Conservation (phyloP, 2,329 filamentous ascomycete species). For the Alternaria conjuncta region DNA sequence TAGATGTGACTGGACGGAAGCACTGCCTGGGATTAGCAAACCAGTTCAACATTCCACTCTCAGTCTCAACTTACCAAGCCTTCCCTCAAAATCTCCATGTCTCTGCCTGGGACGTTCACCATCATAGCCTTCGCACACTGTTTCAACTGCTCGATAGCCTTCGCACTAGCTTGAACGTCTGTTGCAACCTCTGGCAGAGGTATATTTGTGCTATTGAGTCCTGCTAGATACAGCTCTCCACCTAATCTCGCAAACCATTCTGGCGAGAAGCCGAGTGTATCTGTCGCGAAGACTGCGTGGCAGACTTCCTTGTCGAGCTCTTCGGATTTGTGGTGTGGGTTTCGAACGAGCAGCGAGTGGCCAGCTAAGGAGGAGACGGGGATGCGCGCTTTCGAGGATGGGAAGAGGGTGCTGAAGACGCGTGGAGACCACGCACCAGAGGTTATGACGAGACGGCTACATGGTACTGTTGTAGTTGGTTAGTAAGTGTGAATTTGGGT, state of each 20-base stretch:
- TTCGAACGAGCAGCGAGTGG: slow-evolving; percentile 72
- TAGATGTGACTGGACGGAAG: slow-evolving; percentile 72
- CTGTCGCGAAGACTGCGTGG: slow-evolving; percentile 73
- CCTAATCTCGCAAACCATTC: slow-evolving; percentile 73
- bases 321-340: slow-evolving; percentile 59
- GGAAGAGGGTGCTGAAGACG: slow-evolving; percentile 72
- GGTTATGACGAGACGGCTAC: slow-evolving; percentile 69
- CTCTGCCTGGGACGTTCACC: slow-evolving; percentile 52
- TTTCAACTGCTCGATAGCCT: slow-evolving; percentile 59
- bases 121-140: slow-evolving; percentile 59
- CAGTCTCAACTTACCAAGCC: slow-evolving; percentile 54
- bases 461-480: slow-evolving; percentile 58
- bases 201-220: slow-evolving; percentile 68
- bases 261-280: slow-evolving; percentile 66
- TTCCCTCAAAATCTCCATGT: slow-evolving; percentile 68
- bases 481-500: slow-evolving; percentile 3
- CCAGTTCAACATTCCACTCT: slow-evolving; percentile 1
- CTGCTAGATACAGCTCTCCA: slow-evolving; percentile 75
- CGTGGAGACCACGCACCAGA: slow-evolving; percentile 74
- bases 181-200: slow-evolving; percentile 65
- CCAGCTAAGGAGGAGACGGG: slow-evolving; percentile 70
- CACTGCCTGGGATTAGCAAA: slow-evolving; percentile 52
- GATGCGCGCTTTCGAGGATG: slow-evolving; percentile 58
- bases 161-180: slow-evolving; percentile 55
- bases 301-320: slow-evolving; percentile 58